Evolutionary conservation across 83 land plant species (phyloP), one percentile per base, ranked within the genome.

Genomic region (Picea abies): DNA sequence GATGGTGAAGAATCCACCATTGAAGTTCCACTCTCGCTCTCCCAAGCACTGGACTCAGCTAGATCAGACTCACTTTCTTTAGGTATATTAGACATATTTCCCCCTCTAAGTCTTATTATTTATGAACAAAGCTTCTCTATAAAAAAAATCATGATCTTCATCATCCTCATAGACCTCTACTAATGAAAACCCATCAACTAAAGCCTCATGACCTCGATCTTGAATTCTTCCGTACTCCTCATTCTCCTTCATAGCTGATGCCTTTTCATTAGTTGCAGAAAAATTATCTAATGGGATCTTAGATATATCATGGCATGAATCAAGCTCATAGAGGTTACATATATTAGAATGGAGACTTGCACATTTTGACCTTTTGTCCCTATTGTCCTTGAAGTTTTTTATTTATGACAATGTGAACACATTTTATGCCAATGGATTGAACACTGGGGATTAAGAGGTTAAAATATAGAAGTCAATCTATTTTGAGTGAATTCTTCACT

Each of bases 31-130:
- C 52, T 73, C 22, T 73, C 78, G 78, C 78, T 73, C 25, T 47
- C 78, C 78, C 78, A 73, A n/a, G 6, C 12, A 44, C 26, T 73
- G 19, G 78, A 41, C 44, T 90, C 90, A 0, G 76, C 65, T 44
- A 49, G 47, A 41, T 56, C 79, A 5, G 25, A 64, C 58, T 84
- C 86, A 4, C 72, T 73, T 77, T 85, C 87, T 60, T 85, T 92
- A 10, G 83, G 76, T 39, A 93, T 93, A 3, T 90, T 87, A 1
- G 95, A 91, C 7, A 93, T 87, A 6, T 90, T 91, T n/a, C 73
- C 76, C 25, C 87, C 82, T 72, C 82, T 90, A 11, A 62, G 87
- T 39, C 77, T 80, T 76, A 37, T 89, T 32, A 90, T 61, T 62
- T 90, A 90, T 86, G 82, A 84, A 22, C 83, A 79, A 58, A 93